Evolutionary conservation across 768 basidiomycete genomes (phyloP).

Genomic region (Mycena chlorophos): DNA sequence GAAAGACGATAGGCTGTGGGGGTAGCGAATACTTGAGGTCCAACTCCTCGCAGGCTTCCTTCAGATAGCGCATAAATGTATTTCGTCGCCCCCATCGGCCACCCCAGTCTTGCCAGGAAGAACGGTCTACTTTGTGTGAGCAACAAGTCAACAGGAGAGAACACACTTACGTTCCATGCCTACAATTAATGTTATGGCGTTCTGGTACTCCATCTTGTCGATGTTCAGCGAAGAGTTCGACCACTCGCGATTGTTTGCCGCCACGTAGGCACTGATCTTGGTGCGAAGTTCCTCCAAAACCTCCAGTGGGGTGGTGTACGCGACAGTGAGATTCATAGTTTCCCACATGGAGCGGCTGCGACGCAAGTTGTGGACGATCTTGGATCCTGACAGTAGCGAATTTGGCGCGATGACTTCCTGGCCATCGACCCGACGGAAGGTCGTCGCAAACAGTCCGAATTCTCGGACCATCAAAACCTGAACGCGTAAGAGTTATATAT

Average conservation of each 20-base stretch:
- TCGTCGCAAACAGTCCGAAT: slow-evolving; percentile 79
- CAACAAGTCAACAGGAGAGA: background rate
- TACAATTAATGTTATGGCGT: slow-evolving; percentile 64
- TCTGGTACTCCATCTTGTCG: slow-evolving; percentile 79
- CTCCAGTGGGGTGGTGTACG: slow-evolving; percentile 72
- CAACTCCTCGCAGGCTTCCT: slow-evolving; percentile 69
- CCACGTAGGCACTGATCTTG: slow-evolving; percentile 61
- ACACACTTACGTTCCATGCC: slow-evolving; percentile 66
- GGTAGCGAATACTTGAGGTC: slow-evolving; percentile 72
- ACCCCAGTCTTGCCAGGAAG: slow-evolving; percentile 89
- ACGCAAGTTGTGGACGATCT: slow-evolving; percentile 77
- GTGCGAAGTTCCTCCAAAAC: slow-evolving; percentile 62
- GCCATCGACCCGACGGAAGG: slow-evolving; percentile 77
- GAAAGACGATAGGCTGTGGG: slow-evolving; percentile 68
- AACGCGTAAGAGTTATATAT: slow-evolving; percentile 21
- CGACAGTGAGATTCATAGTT: slow-evolving; percentile 61
- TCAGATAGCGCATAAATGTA: slow-evolving; percentile 73
- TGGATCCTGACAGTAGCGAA: slow-evolving; percentile 64
- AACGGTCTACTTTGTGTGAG: slow-evolving; percentile 50
- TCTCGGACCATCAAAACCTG: slow-evolving; percentile 60
- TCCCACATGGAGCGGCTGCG: slow-evolving; percentile 83
- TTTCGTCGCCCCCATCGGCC: slow-evolving; percentile 76
- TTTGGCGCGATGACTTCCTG: slow-evolving; percentile 82
- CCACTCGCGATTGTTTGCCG: slow-evolving; percentile 73
- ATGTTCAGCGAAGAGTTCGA: slow-evolving; percentile 63